Base-by-base conservation (phyloP, 2,329 filamentous ascomycete species). In the Beauveria scarabaeidicola region DNA sequence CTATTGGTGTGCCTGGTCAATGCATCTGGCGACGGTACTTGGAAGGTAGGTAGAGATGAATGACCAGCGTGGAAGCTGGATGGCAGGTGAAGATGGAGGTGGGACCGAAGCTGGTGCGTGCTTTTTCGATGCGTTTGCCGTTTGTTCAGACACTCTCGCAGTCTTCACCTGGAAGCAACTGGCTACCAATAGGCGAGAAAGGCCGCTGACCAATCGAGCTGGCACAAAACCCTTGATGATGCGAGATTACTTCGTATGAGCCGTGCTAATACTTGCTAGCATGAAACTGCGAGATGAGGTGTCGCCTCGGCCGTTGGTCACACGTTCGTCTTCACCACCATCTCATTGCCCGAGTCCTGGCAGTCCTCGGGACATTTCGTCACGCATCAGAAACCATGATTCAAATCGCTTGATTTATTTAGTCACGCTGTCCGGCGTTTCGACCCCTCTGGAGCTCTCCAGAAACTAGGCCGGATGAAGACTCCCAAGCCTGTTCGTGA, bases 1-100 rank as follows among this genome's bases (percentile, higher is more conserved):
- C 36, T 58, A 46, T 51, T 58, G 54, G 54, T 43, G 54, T 47
- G 54, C 19, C 21, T 48, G 54, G 36, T 58, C 44, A 58, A 58
- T 40, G 54, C 36, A 50, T 58, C 7, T 29, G 40, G 36, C 41
- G 43, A 40, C 27, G 29, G 13, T 40, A 40, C 53, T 40, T 48
- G 23, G 53, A n/a, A n/a, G n/a, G n/a, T n/a, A n/a, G n/a, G n/a
- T 15, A 23, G 19, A 48, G 29, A 32, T 57, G 44, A 44, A 36
- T 25, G 29, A n/a, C 21, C 11, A 19, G 21, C 25, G 19, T 25
- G 53, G 43, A 47, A 25, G 41, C 43, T 46, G 29, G 29, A 25
- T 56, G 43, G 21, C n/a, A 56, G 29, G 44, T 27, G 7, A 47
- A 57, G 53, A 48, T 57, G 51, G 36, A 43, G 51, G 53, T 57